Base-by-base conservation (phyloP, 2,329 filamentous ascomycete genomes). In the Zymoseptoria passerinii region DNA sequence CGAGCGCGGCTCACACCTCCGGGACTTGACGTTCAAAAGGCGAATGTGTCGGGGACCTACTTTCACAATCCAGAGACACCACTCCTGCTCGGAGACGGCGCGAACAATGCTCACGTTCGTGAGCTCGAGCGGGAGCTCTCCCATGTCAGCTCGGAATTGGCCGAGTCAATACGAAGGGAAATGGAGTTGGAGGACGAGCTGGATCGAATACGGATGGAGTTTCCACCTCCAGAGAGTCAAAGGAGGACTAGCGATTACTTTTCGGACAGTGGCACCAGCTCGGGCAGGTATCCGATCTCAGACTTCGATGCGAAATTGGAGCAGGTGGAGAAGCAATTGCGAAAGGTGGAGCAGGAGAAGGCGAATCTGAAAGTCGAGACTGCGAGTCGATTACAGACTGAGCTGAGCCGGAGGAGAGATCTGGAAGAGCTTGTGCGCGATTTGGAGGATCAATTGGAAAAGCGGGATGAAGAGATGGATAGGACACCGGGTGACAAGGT, bases 181-280 rank as follows among this genome's bases (percentile, higher is more conserved):
- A 92, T 99, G 83, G 94, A 99, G 67, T 76, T 99, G 29, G 94
- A 99, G 74, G 94, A 99, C 73, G 80, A 97, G 52, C 86, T 97
- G 0, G 94, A 99, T 65, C 82, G 88, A 58, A 77, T 95, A 66
- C 92, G 96, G 72, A 78, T 84, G n/a, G 91, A 96, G 69, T 79
- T 73, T 80, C 84, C 74, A 70, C 61, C 64, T 27, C 66, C 68
- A n/a, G 73, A 78, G n/a, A 70, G 81, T 28, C 85, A 83, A 63
- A 87, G 88, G 71, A 83, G 92, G 61, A 95, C 90, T 8, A 97
- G 94, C 75, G 94, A 99, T 75, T 97, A 99, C 76, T 99, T 94
- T 72, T 99, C 94, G 2, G 94, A 99, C 73, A 96, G 92, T 5
- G 94, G 94, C 29, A 87, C 90, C 58, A 92, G 90, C 72, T 92